These are phyloP conservation scores for Pelargonium australe DNA, from an alignment of 441 rosid genomes.

Conservation along the genomic window DNA sequence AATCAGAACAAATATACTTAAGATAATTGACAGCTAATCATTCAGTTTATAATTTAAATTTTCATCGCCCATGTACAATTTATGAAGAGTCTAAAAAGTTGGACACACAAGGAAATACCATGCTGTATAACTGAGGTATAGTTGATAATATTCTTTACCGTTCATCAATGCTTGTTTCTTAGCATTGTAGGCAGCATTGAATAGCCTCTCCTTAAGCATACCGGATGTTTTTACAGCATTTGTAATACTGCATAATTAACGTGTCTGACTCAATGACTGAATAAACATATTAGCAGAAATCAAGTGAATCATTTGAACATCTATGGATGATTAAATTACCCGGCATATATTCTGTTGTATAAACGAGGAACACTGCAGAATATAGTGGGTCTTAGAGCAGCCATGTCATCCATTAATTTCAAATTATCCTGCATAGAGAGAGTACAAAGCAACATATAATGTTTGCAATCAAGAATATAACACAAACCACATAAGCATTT, in stretches of 20 bases:
- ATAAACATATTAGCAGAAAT: slow-evolving; percentile 15
- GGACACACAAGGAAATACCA: slow-evolving; percentile 3
- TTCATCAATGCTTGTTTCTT: slow-evolving; percentile 88
- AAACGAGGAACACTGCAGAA: slow-evolving; percentile 97
- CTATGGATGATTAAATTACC: slow-evolving; percentile 40
- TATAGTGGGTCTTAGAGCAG: slow-evolving; percentile 82
- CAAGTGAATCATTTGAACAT: slow-evolving; percentile 20
- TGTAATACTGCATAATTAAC: slow-evolving; percentile 50
- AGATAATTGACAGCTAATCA: background rate
- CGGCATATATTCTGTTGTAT: slow-evolving; percentile 82
- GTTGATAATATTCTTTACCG: slow-evolving; percentile 40
- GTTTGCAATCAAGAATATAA: slow-evolving; percentile 17
- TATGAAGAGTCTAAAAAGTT: slow-evolving; percentile 3
- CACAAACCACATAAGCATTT: slow-evolving; percentile 4
- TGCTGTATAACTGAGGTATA: slow-evolving; percentile 1
- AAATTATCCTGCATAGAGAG: slow-evolving; percentile 64
- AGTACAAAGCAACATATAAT: slow-evolving; percentile 12
- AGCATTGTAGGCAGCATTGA: slow-evolving; percentile 91
- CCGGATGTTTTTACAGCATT: slow-evolving; percentile 90
- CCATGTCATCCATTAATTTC: slow-evolving; percentile 92
- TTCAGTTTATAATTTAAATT: background rate
- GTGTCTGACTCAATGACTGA: slow-evolving; percentile 15
- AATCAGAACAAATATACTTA: background rate
- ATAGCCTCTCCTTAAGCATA: slow-evolving; percentile 69
- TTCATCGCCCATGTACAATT: background rate